These are phyloP conservation scores for Amphibolis antarctica DNA, from an alignment of 106 monocot genomes.

Conservation along the genomic window DNA sequence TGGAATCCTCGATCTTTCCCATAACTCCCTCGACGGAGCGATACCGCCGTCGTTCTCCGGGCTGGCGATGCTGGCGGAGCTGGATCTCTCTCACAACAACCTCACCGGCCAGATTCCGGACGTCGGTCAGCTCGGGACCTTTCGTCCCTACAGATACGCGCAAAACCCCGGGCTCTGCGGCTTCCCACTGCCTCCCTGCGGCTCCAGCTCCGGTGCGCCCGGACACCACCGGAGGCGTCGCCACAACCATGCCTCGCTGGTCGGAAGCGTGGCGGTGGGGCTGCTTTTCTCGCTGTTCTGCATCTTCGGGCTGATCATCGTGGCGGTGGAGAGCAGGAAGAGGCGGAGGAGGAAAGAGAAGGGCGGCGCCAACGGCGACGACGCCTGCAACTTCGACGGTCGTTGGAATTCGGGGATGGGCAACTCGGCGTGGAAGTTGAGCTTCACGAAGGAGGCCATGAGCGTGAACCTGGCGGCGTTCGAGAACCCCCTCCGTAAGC, in stretches of 20 bases:
- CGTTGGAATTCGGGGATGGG: slow-evolving; percentile 38
- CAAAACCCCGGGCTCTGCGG: slow-evolving; percentile 75
- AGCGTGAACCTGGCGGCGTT: slow-evolving; percentile 71
- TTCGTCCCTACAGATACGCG: slow-evolving; percentile 49
- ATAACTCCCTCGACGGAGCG: slow-evolving; percentile 59
- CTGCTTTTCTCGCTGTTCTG: slow-evolving; percentile 65
- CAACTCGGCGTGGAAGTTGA: slow-evolving; percentile 57
- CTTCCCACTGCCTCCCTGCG: slow-evolving; percentile 41
- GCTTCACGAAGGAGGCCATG: slow-evolving; percentile 53
- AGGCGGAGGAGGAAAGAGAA: slow-evolving; percentile 28
- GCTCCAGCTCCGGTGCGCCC: slow-evolving; percentile 10
- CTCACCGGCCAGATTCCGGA: slow-evolving; percentile 78
- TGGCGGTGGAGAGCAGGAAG: slow-evolving; percentile 52
- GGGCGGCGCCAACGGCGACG: background rate
- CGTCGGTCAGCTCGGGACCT: slow-evolving; percentile 56
- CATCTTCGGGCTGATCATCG: slow-evolving; percentile 47
- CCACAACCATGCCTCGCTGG: slow-evolving; percentile 52
- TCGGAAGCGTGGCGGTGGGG: slow-evolving; percentile 52
- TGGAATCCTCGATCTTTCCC: slow-evolving; percentile 71
- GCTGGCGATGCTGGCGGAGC: slow-evolving; percentile 57
- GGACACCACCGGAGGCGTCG: slow-evolving; percentile 30
- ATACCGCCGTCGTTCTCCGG: slow-evolving; percentile 51
- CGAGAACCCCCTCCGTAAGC: slow-evolving; percentile 61
- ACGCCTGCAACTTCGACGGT: slow-evolving; percentile 27
- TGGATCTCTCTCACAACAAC: slow-evolving; percentile 76